Evolutionary conservation across 2,329 filamentous ascomycete genomes (phyloP).

Genomic region (Lomentospora prolificans): DNA sequence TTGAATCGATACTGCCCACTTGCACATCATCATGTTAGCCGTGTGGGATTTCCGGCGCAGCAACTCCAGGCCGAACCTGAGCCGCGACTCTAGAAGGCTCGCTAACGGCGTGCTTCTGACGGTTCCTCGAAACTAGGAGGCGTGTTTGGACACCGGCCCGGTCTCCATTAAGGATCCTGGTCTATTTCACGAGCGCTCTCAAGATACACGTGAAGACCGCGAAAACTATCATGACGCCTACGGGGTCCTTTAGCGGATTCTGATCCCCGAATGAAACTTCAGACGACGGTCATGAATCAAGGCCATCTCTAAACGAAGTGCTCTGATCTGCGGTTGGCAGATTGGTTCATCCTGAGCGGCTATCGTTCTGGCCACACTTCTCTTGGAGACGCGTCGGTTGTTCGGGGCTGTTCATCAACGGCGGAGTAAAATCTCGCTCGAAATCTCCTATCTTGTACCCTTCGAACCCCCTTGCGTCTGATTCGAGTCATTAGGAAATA

Average conservation of each 20-base stretch:
- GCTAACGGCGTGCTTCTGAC: background rate
- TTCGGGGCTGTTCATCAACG: too few species aligned
- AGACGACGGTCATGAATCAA: background rate
- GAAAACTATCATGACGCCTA: background rate
- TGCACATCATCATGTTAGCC: background rate
- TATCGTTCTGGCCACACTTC: background rate
- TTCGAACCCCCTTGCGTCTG: too few species aligned
- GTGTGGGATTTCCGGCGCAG: background rate
- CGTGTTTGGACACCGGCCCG: background rate
- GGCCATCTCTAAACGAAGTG: background rate
- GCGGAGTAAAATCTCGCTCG: too few species aligned
- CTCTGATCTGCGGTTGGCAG: slow-evolving; percentile 1
- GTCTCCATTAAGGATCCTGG: background rate
- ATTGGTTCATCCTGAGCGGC: background rate
- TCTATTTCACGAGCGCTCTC: background rate
- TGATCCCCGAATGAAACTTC: background rate
- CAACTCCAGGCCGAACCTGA: background rate
- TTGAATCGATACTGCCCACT: too few species aligned
- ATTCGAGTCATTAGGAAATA: too few species aligned
- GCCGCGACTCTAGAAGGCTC: background rate
- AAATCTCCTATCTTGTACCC: too few species aligned
- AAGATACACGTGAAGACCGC: background rate
- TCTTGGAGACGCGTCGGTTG: background rate
- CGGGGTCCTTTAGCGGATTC: background rate
- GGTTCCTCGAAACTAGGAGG: slow-evolving; percentile 5